Evolutionary conservation across 1,139 yeast genomes (phyloP).

Genomic region (Yamadazyma buinensis): DNA sequence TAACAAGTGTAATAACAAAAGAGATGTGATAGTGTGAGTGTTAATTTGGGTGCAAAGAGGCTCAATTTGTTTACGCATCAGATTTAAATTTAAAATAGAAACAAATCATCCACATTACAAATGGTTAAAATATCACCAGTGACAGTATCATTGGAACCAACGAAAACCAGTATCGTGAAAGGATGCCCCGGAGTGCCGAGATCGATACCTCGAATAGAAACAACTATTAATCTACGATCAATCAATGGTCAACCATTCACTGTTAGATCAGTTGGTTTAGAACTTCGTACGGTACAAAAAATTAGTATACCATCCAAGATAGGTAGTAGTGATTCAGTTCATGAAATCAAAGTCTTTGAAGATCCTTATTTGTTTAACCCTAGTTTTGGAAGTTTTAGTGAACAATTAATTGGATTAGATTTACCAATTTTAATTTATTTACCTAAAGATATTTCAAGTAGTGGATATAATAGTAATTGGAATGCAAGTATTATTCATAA

Average conservation of each 20-base stretch:
- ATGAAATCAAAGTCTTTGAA: constrained; percentile 34
- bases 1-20: too few relatives aligned
- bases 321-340: constrained; percentile 36
- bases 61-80: not conserved
- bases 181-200: constrained; percentile 68
- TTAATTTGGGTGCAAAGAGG: not conserved
- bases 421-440: constrained; percentile 57
- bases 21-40: too few relatives aligned
- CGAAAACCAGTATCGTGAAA: constrained; percentile 44
- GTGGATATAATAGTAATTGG: constrained; percentile 39
- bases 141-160: constrained; percentile 38
- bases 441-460: constrained; percentile 50
- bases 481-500: constrained; percentile 37
- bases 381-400: constrained; percentile 33
- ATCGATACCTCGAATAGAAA: constrained; percentile 50
- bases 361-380: constrained; percentile 37
- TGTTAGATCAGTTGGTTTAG: constrained; percentile 35
- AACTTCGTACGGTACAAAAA: constrained; percentile 36
- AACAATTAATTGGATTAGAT: constrained; percentile 48
- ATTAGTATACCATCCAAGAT: constrained; percentile 39
- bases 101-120: not conserved
- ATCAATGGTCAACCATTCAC: constrained; percentile 35
- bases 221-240: constrained; percentile 39
- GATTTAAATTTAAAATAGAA: not conserved
- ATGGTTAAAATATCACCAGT: constrained; percentile 26